phyloP scores from a whole-genome alignment of 31 red algal genomes.

The Odonthalia washingtoniensis region DNA sequence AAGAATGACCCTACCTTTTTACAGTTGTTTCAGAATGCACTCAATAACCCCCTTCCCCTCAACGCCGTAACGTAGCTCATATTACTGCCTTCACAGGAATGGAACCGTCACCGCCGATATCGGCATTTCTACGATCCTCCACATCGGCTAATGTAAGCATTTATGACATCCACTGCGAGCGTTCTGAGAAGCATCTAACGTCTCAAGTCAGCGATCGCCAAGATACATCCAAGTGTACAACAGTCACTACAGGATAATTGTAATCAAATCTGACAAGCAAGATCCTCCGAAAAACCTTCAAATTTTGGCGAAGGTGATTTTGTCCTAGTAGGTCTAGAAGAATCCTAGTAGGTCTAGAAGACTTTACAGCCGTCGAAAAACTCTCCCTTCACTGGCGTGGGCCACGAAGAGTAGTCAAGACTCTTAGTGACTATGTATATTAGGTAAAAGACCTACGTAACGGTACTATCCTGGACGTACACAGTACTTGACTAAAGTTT shows the following conservation, averaged over 20 bases:
- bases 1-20: background rate
- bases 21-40: background rate
- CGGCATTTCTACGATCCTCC: background rate
- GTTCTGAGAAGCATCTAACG: background rate
- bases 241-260: background rate
- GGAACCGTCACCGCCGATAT: conserved; percentile 8
- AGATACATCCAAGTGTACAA: conserved; percentile 25
- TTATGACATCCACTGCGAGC: background rate
- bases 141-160: background rate
- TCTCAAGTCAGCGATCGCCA: background rate
- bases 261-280: background rate
- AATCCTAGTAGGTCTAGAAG: background rate
- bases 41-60: conserved; percentile 14
- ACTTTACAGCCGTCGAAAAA: conserved; percentile 15
- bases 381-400: conserved; percentile 30
- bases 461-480: background rate
- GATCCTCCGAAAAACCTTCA: background rate
- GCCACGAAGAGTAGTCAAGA: background rate
- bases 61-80: background rate
- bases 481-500: conserved; percentile 1
- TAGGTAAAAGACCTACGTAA: conserved; percentile 10
- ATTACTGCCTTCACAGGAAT: conserved; percentile 25
- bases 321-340: no score
- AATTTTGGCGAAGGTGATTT: conserved; percentile 40
- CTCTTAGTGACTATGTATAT: conserved; percentile 14